Percentiles rank a stretch among this genome's conserved stretches.
These are phyloP conservation scores for Jatropha curcas DNA, from an alignment of 345 rosid genomes.

Conservation along the genomic window DNA sequence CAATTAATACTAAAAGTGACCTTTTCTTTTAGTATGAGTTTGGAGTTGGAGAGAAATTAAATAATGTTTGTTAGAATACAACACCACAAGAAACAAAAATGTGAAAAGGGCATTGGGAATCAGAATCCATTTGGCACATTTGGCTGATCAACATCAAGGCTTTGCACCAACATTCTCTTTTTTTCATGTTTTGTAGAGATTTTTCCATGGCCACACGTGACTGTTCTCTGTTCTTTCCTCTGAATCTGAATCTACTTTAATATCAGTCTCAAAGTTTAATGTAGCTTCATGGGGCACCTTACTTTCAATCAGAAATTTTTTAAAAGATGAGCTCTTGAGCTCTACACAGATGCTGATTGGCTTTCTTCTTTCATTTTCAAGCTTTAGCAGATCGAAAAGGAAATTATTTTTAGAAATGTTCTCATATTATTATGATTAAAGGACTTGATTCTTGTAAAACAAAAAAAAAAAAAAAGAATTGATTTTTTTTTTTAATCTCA, in stretches of 20 bases:
- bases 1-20: too few species aligned
- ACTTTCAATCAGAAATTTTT: not conserved
- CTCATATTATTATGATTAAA: too few species aligned
- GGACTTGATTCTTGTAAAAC: too few species aligned
- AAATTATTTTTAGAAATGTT: too few species aligned
- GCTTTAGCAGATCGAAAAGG: not conserved
- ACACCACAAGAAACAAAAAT: too few species aligned
- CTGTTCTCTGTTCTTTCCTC: too few species aligned
- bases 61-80: slow-evolving; percentile 4
- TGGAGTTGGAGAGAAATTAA: too few species aligned
- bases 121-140: slow-evolving; percentile 28
- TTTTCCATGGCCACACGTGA: slow-evolving; percentile 19
- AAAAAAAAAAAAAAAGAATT: too few species aligned
- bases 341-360: not conserved
- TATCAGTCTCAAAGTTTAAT: not conserved
- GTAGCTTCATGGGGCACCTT: slow-evolving; percentile 1
- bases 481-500: too few species aligned
- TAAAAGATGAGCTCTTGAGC: not conserved
- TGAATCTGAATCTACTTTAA: not conserved
- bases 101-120: slow-evolving; percentile 21
- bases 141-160: slow-evolving; percentile 5
- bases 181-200: not conserved
- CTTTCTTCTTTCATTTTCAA: too few species aligned
- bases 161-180: slow-evolving; percentile 29
- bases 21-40: too few species aligned